Percentiles rank a stretch among this genome's conserved stretches.
Evolutionary conservation across 202 grass and related monocot species (phyloP).

Genomic region (Panicum hallii): DNA sequence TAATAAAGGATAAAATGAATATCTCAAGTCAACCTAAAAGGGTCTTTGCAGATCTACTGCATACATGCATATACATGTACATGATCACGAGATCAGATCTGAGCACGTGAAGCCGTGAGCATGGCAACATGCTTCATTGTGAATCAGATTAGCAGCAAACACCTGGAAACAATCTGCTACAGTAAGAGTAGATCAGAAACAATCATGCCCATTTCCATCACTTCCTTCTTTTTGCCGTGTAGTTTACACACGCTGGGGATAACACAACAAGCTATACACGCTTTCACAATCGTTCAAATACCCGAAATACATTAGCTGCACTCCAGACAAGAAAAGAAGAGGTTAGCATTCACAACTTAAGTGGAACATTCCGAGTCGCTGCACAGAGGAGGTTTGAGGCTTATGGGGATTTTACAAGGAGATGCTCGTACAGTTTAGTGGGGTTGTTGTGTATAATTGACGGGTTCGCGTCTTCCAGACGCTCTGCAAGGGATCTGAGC

Average conservation of each 20-base stretch:
- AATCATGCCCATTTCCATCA: slow-evolving; percentile 44
- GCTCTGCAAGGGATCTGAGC: slow-evolving; percentile 66
- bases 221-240: slow-evolving; percentile 18
- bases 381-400: neutral
- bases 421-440: slow-evolving; percentile 59
- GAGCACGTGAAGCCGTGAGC: neutral
- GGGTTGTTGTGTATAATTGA: slow-evolving; percentile 68
- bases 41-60: neutral
- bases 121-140: neutral
- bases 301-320: slow-evolving; percentile 61
- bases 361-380: slow-evolving; percentile 33
- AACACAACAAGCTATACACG: slow-evolving; percentile 53
- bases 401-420: slow-evolving; percentile 66
- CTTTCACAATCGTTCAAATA: slow-evolving; percentile 44
- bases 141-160: neutral
- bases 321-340: slow-evolving; percentile 50
- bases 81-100: slow-evolving; percentile 20
- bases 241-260: slow-evolving; percentile 39
- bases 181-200: slow-evolving; percentile 22
- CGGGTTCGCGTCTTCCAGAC: slow-evolving; percentile 65
- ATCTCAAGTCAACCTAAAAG: neutral
- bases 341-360: slow-evolving; percentile 56
- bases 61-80: neutral
- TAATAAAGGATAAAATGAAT: neutral
- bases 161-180: neutral